Conservation (phyloP, 495 filamentous ascomycete species). For the Penicillium egyptiacum region DNA sequence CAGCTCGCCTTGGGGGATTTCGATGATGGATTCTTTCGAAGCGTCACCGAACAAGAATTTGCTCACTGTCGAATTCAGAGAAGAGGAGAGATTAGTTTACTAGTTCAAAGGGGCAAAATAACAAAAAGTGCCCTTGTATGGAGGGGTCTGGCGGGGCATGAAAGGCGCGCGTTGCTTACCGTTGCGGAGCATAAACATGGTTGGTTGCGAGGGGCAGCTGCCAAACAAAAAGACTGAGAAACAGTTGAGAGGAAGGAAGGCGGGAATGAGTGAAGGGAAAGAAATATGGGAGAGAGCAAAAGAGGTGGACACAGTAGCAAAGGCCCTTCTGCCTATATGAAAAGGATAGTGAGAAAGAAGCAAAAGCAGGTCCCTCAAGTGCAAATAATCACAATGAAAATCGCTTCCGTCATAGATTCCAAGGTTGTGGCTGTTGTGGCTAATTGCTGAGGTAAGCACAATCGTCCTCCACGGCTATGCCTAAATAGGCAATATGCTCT, state of each 20-base stretch:
- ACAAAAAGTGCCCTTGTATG: constrained; percentile 19
- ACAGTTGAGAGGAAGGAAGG: constrained; percentile 9
- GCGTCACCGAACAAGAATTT: constrained; percentile 91
- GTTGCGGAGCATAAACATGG: constrained; percentile 75
- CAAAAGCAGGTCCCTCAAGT: constrained; percentile 11
- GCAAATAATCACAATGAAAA: constrained; percentile 26
- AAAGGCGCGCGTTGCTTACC: constrained; percentile 45
- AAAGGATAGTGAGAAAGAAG: constrained; percentile 15
- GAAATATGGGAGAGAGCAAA: constrained; percentile 6
- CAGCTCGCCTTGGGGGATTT: constrained; percentile 91
- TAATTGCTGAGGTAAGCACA: not conserved
- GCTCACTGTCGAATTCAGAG: constrained; percentile 57
- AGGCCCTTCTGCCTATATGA: constrained; percentile 10
- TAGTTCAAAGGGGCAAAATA: not conserved
- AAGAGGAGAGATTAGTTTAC: constrained; percentile 18
- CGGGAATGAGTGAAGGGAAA: not conserved
- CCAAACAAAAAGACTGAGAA: constrained; percentile 20
- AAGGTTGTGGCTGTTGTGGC: constrained; percentile 27
- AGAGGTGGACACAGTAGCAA: constrained; percentile 3
- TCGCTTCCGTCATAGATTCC: constrained; percentile 29
- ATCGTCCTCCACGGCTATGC: not conserved
- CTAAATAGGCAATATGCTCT: constrained; percentile 5
- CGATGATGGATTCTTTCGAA: constrained; percentile 90
- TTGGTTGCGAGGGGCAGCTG: constrained; percentile 45
- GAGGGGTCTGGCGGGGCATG: constrained; percentile 41